Conservation (phyloP, 2,329 filamentous ascomycete species). For the Fusarium lyarnte region DNA sequence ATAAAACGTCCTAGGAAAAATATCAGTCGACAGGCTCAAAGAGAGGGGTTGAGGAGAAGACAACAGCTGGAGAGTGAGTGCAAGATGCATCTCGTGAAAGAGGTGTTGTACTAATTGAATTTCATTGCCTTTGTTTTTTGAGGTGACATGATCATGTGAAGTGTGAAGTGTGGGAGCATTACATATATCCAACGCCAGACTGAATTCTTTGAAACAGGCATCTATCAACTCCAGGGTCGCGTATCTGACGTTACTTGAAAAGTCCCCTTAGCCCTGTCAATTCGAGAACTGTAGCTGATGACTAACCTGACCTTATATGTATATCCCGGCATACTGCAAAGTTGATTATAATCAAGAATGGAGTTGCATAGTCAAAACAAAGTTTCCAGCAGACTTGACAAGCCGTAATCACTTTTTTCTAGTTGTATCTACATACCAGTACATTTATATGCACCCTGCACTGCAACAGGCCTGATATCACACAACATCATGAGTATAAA, state of each 20-base stretch:
- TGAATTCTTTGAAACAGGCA: not conserved
- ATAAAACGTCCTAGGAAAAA: conserved; percentile 48
- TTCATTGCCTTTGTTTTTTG: conserved; percentile 17
- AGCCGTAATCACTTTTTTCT: not conserved
- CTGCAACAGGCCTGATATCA: conserved; percentile 4
- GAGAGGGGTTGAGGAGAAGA: conserved; percentile 12
- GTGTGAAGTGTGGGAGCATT: not conserved
- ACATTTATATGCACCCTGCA: not conserved
- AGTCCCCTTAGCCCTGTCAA: not conserved
- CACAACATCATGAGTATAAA: conserved; percentile 6
- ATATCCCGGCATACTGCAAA: not conserved
- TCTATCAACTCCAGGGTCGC: not conserved
- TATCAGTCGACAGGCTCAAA: conserved; percentile 36
- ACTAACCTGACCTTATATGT: not conserved
- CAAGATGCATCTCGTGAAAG: conserved; percentile 26
- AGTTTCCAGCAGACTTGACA: not conserved
- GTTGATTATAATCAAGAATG: no score
- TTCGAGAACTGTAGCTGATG: not conserved
- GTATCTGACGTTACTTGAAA: not conserved
- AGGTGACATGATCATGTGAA: not conserved
- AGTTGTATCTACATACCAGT: not conserved
- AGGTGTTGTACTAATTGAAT: conserved; percentile 41
- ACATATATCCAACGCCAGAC: not conserved
- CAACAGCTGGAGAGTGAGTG: conserved; percentile 23
- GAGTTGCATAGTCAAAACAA: not conserved